These are phyloP conservation scores for Psilocybe sp. DNA, from an alignment of 768 basidiomycete genomes.

Conservation along the genomic window DNA sequence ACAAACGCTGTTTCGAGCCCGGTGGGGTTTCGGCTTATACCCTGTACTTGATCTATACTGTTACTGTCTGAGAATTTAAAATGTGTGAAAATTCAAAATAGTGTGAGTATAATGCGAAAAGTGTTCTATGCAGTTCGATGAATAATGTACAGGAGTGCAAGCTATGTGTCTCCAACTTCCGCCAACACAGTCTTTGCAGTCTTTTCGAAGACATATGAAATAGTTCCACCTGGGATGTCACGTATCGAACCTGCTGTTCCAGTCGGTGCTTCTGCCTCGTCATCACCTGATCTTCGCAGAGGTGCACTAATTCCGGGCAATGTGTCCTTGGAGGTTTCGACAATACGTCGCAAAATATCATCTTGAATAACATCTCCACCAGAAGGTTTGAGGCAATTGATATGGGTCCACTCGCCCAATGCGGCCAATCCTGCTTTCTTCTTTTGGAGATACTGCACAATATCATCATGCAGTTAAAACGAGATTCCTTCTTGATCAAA, in stretches of 20 bases:
- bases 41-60: no score
- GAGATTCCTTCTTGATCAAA: not conserved
- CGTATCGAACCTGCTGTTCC: slow-evolving; percentile 27
- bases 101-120: no score
- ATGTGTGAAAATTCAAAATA: no score
- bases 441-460: slow-evolving; percentile 57
- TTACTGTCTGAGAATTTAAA: no score
- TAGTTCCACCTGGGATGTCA: slow-evolving; percentile 60
- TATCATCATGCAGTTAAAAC: slow-evolving; percentile 7
- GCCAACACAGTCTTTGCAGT: slow-evolving; percentile 12
- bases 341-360: slow-evolving; percentile 47
- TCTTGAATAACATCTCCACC: slow-evolving; percentile 58
- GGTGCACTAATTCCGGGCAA: no score
- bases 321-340: slow-evolving; percentile 3
- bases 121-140: no score
- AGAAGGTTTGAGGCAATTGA: slow-evolving; percentile 60
- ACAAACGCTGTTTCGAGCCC: no score
- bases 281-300: slow-evolving; percentile 21
- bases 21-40: no score
- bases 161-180: slow-evolving; percentile 7
- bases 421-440: slow-evolving; percentile 68
- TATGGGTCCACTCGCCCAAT: slow-evolving; percentile 81
- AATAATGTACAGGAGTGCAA: no score
- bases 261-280: slow-evolving; percentile 42
- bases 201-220: slow-evolving; percentile 78